Percentiles rank a stretch among this genome's conserved stretches.
Conservation (phyloP, 2,329 filamentous ascomycete species). For the Ustulina deusta region DNA sequence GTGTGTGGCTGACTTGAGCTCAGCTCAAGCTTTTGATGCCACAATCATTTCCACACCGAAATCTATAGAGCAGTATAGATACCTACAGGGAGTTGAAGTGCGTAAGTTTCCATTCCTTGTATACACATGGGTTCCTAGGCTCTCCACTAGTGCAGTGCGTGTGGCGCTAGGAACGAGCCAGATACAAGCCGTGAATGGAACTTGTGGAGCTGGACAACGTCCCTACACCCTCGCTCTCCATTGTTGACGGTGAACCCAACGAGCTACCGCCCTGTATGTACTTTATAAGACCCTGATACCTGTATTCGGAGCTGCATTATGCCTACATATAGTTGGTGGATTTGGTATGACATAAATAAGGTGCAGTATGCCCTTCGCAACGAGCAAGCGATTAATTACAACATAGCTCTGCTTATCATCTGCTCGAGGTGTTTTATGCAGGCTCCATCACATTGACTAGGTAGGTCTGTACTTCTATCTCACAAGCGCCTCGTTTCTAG, state of each 20-base stretch:
- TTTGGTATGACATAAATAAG: neutral
- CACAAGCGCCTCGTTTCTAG: neutral
- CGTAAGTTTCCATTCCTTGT: conserved; percentile 6
- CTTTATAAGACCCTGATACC: neutral
- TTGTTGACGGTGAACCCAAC: conserved; percentile 10
- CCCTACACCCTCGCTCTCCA: conserved; percentile 4
- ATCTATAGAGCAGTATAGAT: neutral
- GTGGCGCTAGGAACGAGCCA: conserved; percentile 32
- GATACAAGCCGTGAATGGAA: conserved; percentile 14
- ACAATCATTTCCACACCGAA: conserved; percentile 4
- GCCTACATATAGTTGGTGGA: neutral
- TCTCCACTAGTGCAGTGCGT: conserved; percentile 6
- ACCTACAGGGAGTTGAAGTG: conserved; percentile 6
- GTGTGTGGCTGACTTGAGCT: conserved; percentile 9
- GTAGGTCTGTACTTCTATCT: neutral
- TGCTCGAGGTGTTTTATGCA: neutral
- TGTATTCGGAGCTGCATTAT: neutral
- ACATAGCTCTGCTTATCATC: conserved; percentile 1
- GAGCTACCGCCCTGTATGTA: neutral
- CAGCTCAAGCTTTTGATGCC: conserved; percentile 1
- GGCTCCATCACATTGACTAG: conserved; percentile 3
- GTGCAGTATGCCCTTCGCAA: neutral
- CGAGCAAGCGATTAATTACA: neutral
- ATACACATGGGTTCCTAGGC: conserved; percentile 10
- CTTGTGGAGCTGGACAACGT: conserved; percentile 24